phyloP scores from a whole-genome alignment of 2,329 filamentous ascomycete genomes.

The Sclerotinia trifoliorum region DNA sequence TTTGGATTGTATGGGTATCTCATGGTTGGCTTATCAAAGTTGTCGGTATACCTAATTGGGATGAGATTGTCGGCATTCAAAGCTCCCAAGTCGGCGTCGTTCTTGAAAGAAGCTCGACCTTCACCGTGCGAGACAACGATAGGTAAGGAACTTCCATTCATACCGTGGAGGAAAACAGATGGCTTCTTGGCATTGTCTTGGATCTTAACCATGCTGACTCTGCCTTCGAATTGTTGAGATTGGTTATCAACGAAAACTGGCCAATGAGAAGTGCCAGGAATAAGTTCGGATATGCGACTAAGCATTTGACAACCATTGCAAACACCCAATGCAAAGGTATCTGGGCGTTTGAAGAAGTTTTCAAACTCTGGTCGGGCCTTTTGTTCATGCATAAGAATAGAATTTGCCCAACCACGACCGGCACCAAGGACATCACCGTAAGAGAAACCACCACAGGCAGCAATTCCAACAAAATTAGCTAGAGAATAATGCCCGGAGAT shows the following conservation, averaged over 20 bases:
- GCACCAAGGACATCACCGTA: constrained; percentile 86
- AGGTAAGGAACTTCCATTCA: constrained; percentile 77
- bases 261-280: constrained; percentile 82
- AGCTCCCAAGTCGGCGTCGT: constrained; percentile 50
- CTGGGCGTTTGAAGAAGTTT: constrained; percentile 78
- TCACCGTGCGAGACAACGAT: constrained; percentile 91
- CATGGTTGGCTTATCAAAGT: constrained; percentile 71
- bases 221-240: constrained; percentile 86
- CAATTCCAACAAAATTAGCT: constrained; percentile 79
- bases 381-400: constrained; percentile 77
- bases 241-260: constrained; percentile 82
- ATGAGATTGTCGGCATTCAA: constrained; percentile 68
- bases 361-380: constrained; percentile 74
- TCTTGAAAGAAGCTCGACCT: constrained; percentile 71
- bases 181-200: constrained; percentile 58
- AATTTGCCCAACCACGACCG: constrained; percentile 96
- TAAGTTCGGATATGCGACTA: constrained; percentile 75
- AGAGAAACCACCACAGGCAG: constrained; percentile 95
- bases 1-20: constrained; percentile 86
- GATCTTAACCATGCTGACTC: constrained; percentile 82
- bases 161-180: constrained; percentile 87
- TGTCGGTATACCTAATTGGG: constrained; percentile 82
- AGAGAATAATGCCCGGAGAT: constrained; percentile 71
- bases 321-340: constrained; percentile 90
- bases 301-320: constrained; percentile 99